phyloP scores from a whole-genome alignment of 306 rosid species.

The Medicago arabica region DNA sequence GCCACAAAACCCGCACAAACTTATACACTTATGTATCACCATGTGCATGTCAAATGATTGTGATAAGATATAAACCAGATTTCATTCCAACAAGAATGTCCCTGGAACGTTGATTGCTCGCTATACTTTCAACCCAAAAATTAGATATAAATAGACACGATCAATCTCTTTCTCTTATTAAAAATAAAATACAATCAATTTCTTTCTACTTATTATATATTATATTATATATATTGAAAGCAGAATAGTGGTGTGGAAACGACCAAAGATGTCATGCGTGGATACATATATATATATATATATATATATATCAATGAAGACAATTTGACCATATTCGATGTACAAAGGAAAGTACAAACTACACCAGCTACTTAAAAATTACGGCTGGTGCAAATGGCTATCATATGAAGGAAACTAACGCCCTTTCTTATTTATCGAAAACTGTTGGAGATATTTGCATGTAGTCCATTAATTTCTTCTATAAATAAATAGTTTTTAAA shows the following conservation, averaged over 20 bases:
- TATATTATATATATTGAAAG: background rate
- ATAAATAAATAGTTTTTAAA: too few relatives aligned
- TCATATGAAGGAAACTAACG: too few relatives aligned
- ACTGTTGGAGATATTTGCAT: too few relatives aligned
- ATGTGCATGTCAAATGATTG: background rate
- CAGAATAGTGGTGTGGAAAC: background rate
- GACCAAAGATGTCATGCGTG: slow-evolving; percentile 28
- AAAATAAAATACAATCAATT: background rate
- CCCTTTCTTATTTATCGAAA: too few relatives aligned
- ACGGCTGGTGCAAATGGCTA: background rate
- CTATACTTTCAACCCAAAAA: background rate
- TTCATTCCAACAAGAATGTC: background rate
- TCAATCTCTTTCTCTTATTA: background rate
- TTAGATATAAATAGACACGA: background rate
- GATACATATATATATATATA: too few relatives aligned
- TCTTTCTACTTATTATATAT: background rate
- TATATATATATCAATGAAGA: background rate
- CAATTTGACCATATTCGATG: slow-evolving; percentile 17
- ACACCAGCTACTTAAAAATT: background rate
- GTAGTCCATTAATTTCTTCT: too few relatives aligned
- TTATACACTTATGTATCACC: background rate
- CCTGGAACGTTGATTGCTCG: background rate
- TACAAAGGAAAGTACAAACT: background rate
- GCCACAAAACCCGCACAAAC: background rate
- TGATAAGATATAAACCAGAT: slow-evolving; percentile 8